phyloP scores from a whole-genome alignment of 345 rosid genomes.

The Microcos paniculata region DNA sequence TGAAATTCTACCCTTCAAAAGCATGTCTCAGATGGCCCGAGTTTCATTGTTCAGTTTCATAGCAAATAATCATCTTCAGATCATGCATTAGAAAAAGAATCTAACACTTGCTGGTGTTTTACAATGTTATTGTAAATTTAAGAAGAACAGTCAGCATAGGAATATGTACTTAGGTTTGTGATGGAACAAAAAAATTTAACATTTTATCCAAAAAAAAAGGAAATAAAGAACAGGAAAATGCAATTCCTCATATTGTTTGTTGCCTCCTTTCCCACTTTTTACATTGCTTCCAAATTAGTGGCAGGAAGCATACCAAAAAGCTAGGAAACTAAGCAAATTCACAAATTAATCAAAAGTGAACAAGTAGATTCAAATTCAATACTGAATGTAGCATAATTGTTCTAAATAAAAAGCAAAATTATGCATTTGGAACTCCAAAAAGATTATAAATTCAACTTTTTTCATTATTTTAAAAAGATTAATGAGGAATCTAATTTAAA shows the following conservation, averaged over 20 bases:
- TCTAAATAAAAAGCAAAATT: background rate
- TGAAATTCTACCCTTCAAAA: background rate
- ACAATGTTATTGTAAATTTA: too few relatives aligned
- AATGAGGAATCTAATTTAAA: background rate
- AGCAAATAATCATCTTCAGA: background rate
- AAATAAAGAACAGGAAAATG: background rate
- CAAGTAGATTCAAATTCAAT: background rate
- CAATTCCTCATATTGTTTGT: background rate
- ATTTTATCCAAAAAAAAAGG: too few relatives aligned
- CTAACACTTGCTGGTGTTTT: slow-evolving; percentile 45
- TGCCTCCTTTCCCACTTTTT: too few relatives aligned
- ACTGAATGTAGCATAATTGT: background rate
- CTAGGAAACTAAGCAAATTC: background rate
- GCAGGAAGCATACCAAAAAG: too few relatives aligned
- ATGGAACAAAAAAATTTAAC: too few relatives aligned
- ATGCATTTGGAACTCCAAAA: background rate
- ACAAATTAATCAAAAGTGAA: background rate
- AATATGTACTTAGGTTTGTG: too few relatives aligned
- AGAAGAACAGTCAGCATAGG: too few relatives aligned
- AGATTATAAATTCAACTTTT: background rate
- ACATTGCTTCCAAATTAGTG: too few relatives aligned
- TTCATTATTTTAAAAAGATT: background rate
- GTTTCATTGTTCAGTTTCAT: background rate
- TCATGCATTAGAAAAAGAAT: background rate
- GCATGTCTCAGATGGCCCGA: too few relatives aligned